These are phyloP conservation scores for Begonia fuchsioides DNA, from an alignment of 306 rosid genomes.

Conservation along the genomic window DNA sequence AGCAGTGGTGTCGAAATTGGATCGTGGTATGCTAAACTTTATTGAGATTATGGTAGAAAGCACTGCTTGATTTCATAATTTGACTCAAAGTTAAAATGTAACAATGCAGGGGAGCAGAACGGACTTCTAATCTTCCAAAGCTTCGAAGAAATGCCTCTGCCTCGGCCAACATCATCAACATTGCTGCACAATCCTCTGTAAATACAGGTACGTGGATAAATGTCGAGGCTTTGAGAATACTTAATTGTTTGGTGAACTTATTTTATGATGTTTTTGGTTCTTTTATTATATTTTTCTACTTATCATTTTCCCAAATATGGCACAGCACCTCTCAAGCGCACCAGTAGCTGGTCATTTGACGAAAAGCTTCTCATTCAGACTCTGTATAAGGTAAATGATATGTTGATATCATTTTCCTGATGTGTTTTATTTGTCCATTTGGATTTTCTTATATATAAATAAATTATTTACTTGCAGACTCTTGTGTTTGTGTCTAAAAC, in stretches of 20 bases:
- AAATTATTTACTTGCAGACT: constrained; percentile 33
- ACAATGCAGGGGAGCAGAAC: constrained; percentile 39
- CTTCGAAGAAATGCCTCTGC: constrained; percentile 83
- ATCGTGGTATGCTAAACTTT: constrained; percentile 27
- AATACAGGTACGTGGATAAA: constrained; percentile 34
- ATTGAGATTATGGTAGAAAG: neutral
- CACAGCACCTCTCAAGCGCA: constrained; percentile 55
- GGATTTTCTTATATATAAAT: no score
- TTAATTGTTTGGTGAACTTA: neutral
- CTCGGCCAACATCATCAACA: constrained; percentile 58
- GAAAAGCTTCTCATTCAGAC: constrained; percentile 77
- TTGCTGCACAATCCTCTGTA: constrained; percentile 29
- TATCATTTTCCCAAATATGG: constrained; percentile 5
- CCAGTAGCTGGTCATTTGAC: constrained; percentile 81
- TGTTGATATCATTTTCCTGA: neutral
- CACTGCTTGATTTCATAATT: no score
- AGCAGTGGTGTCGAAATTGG: constrained; percentile 54
- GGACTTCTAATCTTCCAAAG: constrained; percentile 32
- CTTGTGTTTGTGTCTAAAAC: constrained; percentile 27
- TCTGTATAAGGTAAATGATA: constrained; percentile 55
- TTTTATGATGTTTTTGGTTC: neutral
- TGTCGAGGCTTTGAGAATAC: no score
- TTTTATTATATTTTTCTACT: constrained; percentile 1
- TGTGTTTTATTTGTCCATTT: no score
- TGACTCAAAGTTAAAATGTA: no score